These are phyloP conservation scores for Ogataea glucozyma DNA, from an alignment of 805 yeast species.

Conservation along the genomic window DNA sequence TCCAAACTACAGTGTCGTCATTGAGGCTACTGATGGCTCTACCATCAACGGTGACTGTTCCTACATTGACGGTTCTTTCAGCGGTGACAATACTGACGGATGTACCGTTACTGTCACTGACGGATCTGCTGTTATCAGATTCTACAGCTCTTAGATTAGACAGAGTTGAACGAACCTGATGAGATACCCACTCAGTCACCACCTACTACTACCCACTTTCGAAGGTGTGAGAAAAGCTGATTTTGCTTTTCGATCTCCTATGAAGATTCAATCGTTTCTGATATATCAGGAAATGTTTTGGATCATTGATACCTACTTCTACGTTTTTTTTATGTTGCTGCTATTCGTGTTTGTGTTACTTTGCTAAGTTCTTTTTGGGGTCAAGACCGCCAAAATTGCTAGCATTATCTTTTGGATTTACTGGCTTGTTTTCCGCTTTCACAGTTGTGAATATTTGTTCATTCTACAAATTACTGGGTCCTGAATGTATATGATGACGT, in stretches of 20 bases:
- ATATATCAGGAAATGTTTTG: neutral
- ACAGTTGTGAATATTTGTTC: conserved; percentile 3
- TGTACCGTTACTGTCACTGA: conserved; percentile 61
- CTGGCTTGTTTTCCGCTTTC: conserved; percentile 2
- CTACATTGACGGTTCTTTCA: conserved; percentile 44
- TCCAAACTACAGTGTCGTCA: conserved; percentile 54
- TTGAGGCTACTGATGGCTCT: conserved; percentile 39
- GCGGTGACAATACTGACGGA: conserved; percentile 68
- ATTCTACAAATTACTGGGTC: conserved; percentile 7
- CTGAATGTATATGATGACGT: conserved; percentile 5
- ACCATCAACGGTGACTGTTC: conserved; percentile 42
- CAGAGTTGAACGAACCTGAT: conserved; percentile 3
- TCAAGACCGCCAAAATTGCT: neutral
- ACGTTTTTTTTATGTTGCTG: conserved; percentile 1
- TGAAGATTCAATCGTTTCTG: neutral
- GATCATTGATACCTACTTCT: neutral
- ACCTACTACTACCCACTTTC: no score
- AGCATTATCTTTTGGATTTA: neutral
- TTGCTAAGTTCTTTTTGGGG: conserved; percentile 1
- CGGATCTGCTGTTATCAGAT: conserved; percentile 38
- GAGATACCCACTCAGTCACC: no score
- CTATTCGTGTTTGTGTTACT: conserved; percentile 2
- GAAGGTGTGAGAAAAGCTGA: neutral
- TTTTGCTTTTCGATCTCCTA: conserved; percentile 1
- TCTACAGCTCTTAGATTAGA: conserved; percentile 23